Conservation (phyloP, 352 stramenopile genomes). For the Aphanomyces stellatus region DNA sequence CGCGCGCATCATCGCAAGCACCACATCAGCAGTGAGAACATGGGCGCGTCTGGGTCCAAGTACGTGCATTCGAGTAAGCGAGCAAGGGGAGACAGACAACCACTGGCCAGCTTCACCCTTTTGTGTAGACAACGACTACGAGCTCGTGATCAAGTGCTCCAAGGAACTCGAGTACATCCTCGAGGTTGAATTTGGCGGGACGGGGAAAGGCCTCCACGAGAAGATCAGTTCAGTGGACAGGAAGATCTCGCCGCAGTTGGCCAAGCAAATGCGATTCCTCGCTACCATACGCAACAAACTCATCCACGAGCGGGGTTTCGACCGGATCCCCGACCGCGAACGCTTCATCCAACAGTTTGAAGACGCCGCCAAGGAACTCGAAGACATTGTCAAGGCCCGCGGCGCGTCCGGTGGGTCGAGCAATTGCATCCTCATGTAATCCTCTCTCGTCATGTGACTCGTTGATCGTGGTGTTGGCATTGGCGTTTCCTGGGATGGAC, state of each 20-base stretch:
- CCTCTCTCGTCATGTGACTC: too few relatives aligned
- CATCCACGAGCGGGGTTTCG: constrained; percentile 66
- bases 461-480: too few relatives aligned
- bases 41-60: constrained; percentile 8
- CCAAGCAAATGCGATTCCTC: constrained; percentile 65
- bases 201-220: constrained; percentile 66
- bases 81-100: background rate
- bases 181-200: constrained; percentile 49
- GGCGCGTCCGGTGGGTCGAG: background rate
- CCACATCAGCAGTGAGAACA: background rate
- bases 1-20: background rate
- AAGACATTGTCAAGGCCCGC: constrained; percentile 9
- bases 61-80: constrained; percentile 9
- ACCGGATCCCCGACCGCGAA: constrained; percentile 41
- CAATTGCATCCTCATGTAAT: constrained; percentile 5
- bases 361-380: constrained; percentile 47
- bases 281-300: constrained; percentile 74
- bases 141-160: constrained; percentile 71
- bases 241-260: constrained; percentile 36
- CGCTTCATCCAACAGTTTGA: constrained; percentile 60
- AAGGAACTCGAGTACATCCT: constrained; percentile 74
- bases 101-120: background rate
- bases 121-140: constrained; percentile 55
- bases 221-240: constrained; percentile 42
- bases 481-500: too few relatives aligned